Evolutionary conservation across 768 basidiomycete genomes (phyloP), one percentile per base, ranked within the genome.

Genomic region (Mycena polygramma): DNA sequence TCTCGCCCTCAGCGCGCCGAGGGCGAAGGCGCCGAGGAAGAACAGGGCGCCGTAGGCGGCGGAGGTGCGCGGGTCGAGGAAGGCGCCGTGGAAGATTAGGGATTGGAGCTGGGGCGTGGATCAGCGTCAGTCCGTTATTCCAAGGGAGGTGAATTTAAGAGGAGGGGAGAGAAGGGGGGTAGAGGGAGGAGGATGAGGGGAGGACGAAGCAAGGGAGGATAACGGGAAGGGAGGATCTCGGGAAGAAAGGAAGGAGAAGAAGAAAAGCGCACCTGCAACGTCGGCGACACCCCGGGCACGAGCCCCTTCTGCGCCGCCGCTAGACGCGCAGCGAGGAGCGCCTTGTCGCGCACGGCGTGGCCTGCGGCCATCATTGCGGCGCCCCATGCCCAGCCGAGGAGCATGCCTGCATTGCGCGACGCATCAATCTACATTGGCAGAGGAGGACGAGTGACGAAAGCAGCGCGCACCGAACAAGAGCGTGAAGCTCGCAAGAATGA

Each of bases 311-410:
- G 78, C 2, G 82, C 78, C 54, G 82, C 80, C 11, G 80, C 79
- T 14, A 73, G 2, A 24, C 83, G 82, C 24, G 76, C 73, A 8
- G 78, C 80, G 10, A 85, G 74, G 14, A 83, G 75, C 20, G 78
- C 62, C 39, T 79, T 76, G 66, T 80, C 81, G 60, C 84, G 78
- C 1, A 78, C 83, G 57, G 81, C 75, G 26, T 81, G 72, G 7
- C 79, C 83, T 11, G 85, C 79, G 6, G 81, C 84, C 83, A 85
- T 87, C 0, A 81, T 81, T 15, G 83, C 85, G 57, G 73, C 79
- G 30, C 83, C 84, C 81, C 84, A 84, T 22, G 83, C 86, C 86
- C 86, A 86, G 20, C 85, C 85, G 35, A 84, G 51, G 22, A 83
- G 70, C 82, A 86, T 83, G 0, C 85, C 83, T 63, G 46, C n/a